Conservation (phyloP, 2,329 filamentous ascomycete species). For the Nemania abortiva region DNA sequence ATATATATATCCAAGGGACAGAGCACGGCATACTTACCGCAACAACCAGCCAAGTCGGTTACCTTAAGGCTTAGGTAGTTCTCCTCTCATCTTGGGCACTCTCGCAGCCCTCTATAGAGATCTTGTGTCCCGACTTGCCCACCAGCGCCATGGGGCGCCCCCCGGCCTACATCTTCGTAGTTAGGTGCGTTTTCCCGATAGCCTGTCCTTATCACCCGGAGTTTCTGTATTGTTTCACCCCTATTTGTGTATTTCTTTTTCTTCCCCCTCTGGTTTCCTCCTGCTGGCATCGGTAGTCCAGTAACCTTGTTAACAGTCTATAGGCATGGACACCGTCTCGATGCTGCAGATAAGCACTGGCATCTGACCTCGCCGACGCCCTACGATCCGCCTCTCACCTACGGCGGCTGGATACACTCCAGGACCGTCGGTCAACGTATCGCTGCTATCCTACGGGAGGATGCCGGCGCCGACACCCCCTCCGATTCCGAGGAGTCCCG, state of each 20-base stretch:
- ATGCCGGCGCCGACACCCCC: constrained; percentile 48
- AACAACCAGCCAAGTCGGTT: too few relatives aligned
- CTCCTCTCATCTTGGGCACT: too few relatives aligned
- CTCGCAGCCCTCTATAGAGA: too few relatives aligned
- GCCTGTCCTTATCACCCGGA: constrained; percentile 4
- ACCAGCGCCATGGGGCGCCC: constrained; percentile 57
- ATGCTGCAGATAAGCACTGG: constrained; percentile 95
- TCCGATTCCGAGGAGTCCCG: constrained; percentile 45
- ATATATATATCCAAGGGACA: not conserved
- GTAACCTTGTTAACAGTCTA: too few relatives aligned
- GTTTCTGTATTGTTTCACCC: not conserved
- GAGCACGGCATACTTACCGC: too few relatives aligned
- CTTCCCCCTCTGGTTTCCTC: too few relatives aligned
- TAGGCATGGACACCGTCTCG: constrained; percentile 92
- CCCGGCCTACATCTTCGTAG: constrained; percentile 64
- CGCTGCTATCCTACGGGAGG: constrained; percentile 73
- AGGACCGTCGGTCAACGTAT: constrained; percentile 86
- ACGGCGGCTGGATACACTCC: constrained; percentile 91
- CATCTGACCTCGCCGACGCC: constrained; percentile 91
- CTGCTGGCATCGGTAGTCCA: too few relatives aligned
- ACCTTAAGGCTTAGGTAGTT: too few relatives aligned
- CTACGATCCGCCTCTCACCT: constrained; percentile 95
- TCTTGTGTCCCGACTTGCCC: not conserved
- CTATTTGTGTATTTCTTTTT: not conserved
- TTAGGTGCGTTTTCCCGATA: constrained; percentile 55